These are phyloP conservation scores for Candida lessepsii DNA, from an alignment of 805 yeast genomes.

Conservation along the genomic window DNA sequence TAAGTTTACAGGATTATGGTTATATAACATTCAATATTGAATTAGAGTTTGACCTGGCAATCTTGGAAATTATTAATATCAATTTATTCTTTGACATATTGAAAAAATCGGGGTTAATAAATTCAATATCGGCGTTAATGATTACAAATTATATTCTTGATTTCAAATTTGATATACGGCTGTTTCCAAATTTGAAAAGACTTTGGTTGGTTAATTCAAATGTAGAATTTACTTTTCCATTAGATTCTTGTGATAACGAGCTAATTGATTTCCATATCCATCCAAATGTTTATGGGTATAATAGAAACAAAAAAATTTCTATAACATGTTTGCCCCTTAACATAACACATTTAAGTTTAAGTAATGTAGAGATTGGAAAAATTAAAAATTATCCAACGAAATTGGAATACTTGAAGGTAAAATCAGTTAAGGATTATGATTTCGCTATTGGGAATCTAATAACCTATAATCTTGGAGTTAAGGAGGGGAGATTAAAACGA, in stretches of 20 bases:
- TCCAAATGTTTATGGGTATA: slow-evolving; percentile 19
- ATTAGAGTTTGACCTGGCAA: slow-evolving; percentile 21
- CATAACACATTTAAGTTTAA: slow-evolving; percentile 13
- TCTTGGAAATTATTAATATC: slow-evolving; percentile 14
- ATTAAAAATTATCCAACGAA: slow-evolving; percentile 3
- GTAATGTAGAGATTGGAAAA: slow-evolving; percentile 12
- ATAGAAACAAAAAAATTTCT: slow-evolving; percentile 11
- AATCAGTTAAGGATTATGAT: slow-evolving; percentile 10
- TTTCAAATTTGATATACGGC: slow-evolving; percentile 14
- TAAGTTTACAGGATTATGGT: not conserved
- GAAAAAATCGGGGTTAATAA: not conserved
- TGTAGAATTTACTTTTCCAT: slow-evolving; percentile 7
- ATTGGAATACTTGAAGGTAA: slow-evolving; percentile 7
- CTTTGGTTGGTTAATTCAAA: slow-evolving; percentile 21
- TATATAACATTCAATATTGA: slow-evolving; percentile 18
- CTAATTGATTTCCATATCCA: slow-evolving; percentile 12
- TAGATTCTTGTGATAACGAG: slow-evolving; percentile 8
- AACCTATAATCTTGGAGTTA: not conserved
- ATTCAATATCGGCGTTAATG: slow-evolving; percentile 5
- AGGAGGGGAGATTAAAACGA: slow-evolving; percentile 4
- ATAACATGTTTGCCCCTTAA: slow-evolving; percentile 15
- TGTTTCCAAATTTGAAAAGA: slow-evolving; percentile 13
- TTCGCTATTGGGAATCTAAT: slow-evolving; percentile 7
- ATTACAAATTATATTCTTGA: slow-evolving; percentile 16
- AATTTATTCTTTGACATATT: slow-evolving; percentile 3